These are phyloP conservation scores for Physcia stellaris DNA, from an alignment of 495 filamentous ascomycete genomes.

Conservation along the genomic window DNA sequence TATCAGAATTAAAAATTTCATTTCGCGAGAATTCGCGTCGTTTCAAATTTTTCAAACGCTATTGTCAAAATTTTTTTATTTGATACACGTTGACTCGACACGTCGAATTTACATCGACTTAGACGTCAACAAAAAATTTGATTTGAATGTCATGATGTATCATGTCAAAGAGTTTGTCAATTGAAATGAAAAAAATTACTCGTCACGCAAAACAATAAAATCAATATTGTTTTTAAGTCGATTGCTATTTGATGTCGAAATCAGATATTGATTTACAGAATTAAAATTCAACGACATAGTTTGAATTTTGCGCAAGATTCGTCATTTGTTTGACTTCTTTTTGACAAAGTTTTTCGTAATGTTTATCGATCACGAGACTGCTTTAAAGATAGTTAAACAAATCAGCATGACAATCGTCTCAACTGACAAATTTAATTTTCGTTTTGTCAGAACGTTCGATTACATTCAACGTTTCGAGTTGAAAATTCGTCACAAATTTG, in stretches of 20 bases:
- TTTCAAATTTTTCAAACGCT: not conserved
- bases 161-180: constrained; percentile 2
- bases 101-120: too few species aligned
- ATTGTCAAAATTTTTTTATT: too few species aligned
- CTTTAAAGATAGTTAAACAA: too few species aligned
- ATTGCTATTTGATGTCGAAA: not conserved
- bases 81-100: too few species aligned
- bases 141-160: not conserved
- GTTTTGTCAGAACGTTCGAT: too few species aligned
- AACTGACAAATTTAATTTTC: too few species aligned
- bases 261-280: not conserved
- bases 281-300: not conserved
- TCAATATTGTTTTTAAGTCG: not conserved
- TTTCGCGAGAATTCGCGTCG: not conserved
- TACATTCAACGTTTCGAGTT: too few species aligned
- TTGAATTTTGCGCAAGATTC: not conserved
- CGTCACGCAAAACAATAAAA: not conserved
- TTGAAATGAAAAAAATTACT: too few species aligned
- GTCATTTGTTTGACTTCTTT: not conserved
- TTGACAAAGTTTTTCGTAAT: too few species aligned
- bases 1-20: not conserved
- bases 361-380: too few species aligned
- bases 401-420: too few species aligned
- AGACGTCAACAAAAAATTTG: constrained; percentile 2
- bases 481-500: too few species aligned